Base-by-base conservation (phyloP, 2,329 filamentous ascomycete genomes). In the Didymella segeticola region DNA sequence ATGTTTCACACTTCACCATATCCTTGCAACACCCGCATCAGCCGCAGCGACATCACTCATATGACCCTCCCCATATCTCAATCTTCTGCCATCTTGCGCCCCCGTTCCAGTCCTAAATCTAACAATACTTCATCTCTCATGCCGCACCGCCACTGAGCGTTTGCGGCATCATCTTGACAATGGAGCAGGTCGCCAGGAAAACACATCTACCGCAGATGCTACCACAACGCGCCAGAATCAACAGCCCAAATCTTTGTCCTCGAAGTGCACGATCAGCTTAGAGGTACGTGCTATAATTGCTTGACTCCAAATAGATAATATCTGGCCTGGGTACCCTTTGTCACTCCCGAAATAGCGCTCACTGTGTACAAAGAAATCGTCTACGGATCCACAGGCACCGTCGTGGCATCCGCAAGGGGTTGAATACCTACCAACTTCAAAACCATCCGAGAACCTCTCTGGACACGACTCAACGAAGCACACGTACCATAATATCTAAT, bases 1-100 rank as follows among this genome's bases (percentile, higher is more conserved):
- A 60, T 54, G 70, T 72, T 71, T 72, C 69, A 71, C 45, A 57
- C 56, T 55, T 49, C 34, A 50, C 43, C 43, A 34, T 34, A 62
- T 49, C 61, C 65, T 47, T 62, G 62, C 54, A 54, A 45, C 50
- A 52, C 25, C 46, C 36, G 47, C 42, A 17, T 43, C 57, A 58
- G 56, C 56, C 53, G 57, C 53, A 47, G 38, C 47, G 37, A 46
- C 36, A 45, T 51, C 47, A 43, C 53, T 45, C 63, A 66, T 71
- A 68, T 61, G 60, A 66, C 50, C 50, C 51, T 54, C 58, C 50
- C 43, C 45, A n/a, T 54, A 37, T 50, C 48, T 46, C 53, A 37
- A 23, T 27, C 39, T 23, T 56, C 47, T 51, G 25, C 20, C 34
- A 47, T 34, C 56, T 58, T 57, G 41, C 29, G 30, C 29, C 46